These are phyloP conservation scores for Zygosaccharomyces sapae DNA, from an alignment of 1,139 yeast genomes.

Conservation along the genomic window DNA sequence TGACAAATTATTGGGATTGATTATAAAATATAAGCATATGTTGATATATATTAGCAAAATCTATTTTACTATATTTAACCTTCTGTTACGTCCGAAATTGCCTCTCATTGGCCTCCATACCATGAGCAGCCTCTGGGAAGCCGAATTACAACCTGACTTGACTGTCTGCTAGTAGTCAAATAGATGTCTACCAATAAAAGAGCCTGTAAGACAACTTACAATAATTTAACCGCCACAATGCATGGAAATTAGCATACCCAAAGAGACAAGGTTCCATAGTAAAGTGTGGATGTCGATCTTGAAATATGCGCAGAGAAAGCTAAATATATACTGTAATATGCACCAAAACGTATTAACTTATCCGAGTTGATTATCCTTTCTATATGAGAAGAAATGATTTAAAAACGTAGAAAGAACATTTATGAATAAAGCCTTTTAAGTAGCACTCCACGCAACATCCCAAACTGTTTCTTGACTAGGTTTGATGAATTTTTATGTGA, in stretches of 20 bases:
- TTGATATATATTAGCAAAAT: background rate
- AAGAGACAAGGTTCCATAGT: too few species aligned
- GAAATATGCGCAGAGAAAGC: too few species aligned
- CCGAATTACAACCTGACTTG: slow-evolving; percentile 30
- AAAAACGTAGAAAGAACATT: too few species aligned
- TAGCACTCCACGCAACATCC: background rate
- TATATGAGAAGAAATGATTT: too few species aligned
- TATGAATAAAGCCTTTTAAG: too few species aligned
- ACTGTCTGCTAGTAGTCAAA: slow-evolving; percentile 46
- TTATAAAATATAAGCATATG: slow-evolving; percentile 5
- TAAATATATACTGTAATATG: too few species aligned
- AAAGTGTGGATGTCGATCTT: too few species aligned
- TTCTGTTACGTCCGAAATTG: slow-evolving; percentile 30
- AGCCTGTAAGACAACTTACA: slow-evolving; percentile 60
- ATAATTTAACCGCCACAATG: too few species aligned
- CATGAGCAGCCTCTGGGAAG: slow-evolving; percentile 18
- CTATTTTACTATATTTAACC: slow-evolving; percentile 1
- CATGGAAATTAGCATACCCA: too few species aligned
- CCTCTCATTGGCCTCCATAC: slow-evolving; percentile 28
- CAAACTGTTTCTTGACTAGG: slow-evolving; percentile 9
- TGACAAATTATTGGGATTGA: background rate
- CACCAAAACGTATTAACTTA: too few species aligned
- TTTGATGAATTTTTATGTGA: background rate
- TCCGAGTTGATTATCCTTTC: too few species aligned
- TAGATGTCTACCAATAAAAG: slow-evolving; percentile 52